phyloP scores from a whole-genome alignment of 1,139 yeast species.

The Magnusiomyces fungicola region DNA sequence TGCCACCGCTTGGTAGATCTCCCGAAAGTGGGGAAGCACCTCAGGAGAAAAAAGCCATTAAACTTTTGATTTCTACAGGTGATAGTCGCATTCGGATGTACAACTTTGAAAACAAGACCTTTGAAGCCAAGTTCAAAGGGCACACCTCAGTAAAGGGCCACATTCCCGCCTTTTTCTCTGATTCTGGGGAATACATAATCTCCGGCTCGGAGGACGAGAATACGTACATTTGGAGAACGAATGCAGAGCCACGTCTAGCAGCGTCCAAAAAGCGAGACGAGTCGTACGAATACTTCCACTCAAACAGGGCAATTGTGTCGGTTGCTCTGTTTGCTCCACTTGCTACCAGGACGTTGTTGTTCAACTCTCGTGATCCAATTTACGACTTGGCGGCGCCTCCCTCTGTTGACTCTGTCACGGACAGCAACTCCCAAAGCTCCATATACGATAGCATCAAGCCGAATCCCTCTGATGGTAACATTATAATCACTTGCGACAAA shows the following conservation, averaged over 20 bases:
- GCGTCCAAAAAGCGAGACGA: constrained; percentile 22
- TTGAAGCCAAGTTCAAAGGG: constrained; percentile 70
- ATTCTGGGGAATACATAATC: constrained; percentile 40
- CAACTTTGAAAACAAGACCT: constrained; percentile 44
- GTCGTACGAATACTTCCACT: constrained; percentile 58
- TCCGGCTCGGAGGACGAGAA: constrained; percentile 43
- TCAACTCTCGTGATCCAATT: constrained; percentile 69
- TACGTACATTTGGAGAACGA: constrained; percentile 52
- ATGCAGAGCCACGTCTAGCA: constrained; percentile 6
- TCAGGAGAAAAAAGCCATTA: no score
- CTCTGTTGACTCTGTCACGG: constrained; percentile 17
- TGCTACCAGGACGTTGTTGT: constrained; percentile 55
- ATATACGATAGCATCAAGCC: not conserved
- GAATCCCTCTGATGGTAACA: constrained; percentile 31
- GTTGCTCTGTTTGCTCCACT: constrained; percentile 75
- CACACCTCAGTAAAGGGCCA: constrained; percentile 63
- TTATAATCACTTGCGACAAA: constrained; percentile 71
- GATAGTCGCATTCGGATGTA: constrained; percentile 72
- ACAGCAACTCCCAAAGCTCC: not conserved
- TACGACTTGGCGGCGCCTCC: constrained; percentile 48
- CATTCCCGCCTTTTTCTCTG: constrained; percentile 58
- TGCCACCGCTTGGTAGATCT: constrained; percentile 14
- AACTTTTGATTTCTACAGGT: constrained; percentile 48
- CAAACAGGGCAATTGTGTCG: constrained; percentile 67
- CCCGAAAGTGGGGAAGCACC: no score